Conservation (phyloP, 1,139 yeast species). For the Pichia kudriavzevii region DNA sequence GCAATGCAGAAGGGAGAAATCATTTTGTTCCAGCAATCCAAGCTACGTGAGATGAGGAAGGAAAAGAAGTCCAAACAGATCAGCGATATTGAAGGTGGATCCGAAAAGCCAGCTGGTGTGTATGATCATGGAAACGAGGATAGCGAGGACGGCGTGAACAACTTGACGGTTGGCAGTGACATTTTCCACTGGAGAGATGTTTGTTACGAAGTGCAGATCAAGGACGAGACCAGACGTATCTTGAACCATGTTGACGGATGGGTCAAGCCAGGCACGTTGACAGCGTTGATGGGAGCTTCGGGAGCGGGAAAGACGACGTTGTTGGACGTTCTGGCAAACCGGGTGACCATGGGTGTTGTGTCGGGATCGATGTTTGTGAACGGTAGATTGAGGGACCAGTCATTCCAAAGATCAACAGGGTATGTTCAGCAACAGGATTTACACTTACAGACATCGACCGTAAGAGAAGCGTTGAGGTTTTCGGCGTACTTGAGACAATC, state of each 20-base stretch:
- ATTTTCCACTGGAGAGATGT: constrained; percentile 45
- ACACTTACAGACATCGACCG: constrained; percentile 51
- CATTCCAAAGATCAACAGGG: constrained; percentile 56
- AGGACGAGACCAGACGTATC: constrained; percentile 39
- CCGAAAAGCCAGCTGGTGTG: constrained; percentile 15
- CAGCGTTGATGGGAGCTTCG: constrained; percentile 62
- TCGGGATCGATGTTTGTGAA: constrained; percentile 61
- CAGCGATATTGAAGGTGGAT: constrained; percentile 10
- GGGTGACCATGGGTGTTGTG: constrained; percentile 51
- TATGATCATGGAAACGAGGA: constrained; percentile 10
- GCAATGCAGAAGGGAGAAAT: constrained; percentile 32
- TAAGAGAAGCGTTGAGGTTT: constrained; percentile 53
- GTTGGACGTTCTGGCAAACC: constrained; percentile 50
- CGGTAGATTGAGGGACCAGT: constrained; percentile 43
- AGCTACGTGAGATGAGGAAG: constrained; percentile 21
- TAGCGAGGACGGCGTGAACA: constrained; percentile 6
- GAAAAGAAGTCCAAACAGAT: constrained; percentile 7
- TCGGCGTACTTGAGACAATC: constrained; percentile 59
- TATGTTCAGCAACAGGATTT: constrained; percentile 64
- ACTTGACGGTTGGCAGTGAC: constrained; percentile 23
- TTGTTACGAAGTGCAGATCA: constrained; percentile 33
- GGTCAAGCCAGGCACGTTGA: constrained; percentile 58
- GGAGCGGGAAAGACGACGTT: constrained; percentile 69
- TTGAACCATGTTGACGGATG: constrained; percentile 55
- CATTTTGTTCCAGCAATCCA: constrained; percentile 25